These are phyloP conservation scores for Termitomyces sp. DNA, from an alignment of 768 basidiomycete genomes.

Conservation along the genomic window DNA sequence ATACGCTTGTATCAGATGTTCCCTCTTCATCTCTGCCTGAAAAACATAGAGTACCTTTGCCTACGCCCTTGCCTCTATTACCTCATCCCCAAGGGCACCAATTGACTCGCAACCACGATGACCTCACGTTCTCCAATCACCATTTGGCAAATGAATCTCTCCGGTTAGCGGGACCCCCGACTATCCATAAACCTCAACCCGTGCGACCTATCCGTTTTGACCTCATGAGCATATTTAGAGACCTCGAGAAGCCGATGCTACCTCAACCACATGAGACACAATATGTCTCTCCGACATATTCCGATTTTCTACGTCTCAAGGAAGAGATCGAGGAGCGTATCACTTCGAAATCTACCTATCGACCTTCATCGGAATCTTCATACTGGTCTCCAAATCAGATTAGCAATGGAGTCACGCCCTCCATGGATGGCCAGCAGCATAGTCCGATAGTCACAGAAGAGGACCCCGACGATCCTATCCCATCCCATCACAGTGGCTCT, in stretches of 20 bases:
- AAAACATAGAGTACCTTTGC: not conserved
- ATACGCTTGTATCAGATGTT: conserved; percentile 1
- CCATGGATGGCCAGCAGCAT: not conserved
- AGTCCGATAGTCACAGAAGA: not conserved
- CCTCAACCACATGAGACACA: not conserved
- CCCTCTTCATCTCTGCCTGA: not conserved
- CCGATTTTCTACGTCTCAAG: not conserved
- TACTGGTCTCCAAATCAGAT: not conserved
- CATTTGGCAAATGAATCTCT: not conserved
- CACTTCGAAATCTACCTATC: not conserved
- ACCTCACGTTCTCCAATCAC: not conserved
- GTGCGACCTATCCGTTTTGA: not conserved
- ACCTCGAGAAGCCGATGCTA: not conserved
- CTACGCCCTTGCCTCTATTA: too few species aligned
- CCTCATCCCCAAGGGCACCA: not conserved
- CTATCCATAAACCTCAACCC: not conserved
- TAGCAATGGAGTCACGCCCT: too few species aligned
- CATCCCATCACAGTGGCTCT: not conserved
- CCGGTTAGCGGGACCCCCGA: not conserved
- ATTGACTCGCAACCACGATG: not conserved
- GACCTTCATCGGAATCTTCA: not conserved
- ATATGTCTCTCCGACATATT: not conserved
- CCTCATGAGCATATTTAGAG: not conserved
- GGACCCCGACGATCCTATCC: not conserved
- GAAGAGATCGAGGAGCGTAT: not conserved